A percentile compares a stretch with the other conserved stretches of the same genome.
These are phyloP conservation scores for Beauveria australis DNA, from an alignment of 2,329 filamentous ascomycete species.

Conservation along the genomic window DNA sequence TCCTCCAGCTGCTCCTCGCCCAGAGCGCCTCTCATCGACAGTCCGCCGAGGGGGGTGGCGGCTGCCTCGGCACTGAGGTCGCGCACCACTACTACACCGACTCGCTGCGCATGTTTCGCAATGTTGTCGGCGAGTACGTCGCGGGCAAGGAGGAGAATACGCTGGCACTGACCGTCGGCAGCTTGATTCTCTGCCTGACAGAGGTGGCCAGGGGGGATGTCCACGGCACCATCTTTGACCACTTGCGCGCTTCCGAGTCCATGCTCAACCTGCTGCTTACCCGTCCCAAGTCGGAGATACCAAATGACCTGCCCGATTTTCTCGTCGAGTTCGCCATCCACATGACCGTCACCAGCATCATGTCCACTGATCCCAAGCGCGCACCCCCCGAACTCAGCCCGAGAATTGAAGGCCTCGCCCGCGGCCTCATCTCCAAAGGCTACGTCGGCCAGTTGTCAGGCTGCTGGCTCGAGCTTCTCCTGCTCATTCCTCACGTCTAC, in stretches of 20 bases:
- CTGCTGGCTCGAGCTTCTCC: constrained; percentile 31
- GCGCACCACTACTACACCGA: constrained; percentile 29
- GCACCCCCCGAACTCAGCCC: constrained; percentile 23
- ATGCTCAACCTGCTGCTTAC: constrained; percentile 30
- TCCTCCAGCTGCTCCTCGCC: constrained; percentile 37
- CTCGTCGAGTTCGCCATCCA: constrained; percentile 42
- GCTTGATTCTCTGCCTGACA: constrained; percentile 37
- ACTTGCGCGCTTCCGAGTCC: constrained; percentile 35
- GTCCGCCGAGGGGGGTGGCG: constrained; percentile 19
- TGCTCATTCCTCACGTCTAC: constrained; percentile 31
- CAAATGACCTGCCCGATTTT: constrained; percentile 33
- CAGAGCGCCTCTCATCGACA: constrained; percentile 34
- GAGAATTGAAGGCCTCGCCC: constrained; percentile 23
- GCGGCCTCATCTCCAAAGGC: constrained; percentile 20
- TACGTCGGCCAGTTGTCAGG: constrained; percentile 31
- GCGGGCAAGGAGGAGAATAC: constrained; percentile 25
- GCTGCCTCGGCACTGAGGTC: constrained; percentile 20
- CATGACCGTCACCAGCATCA: constrained; percentile 38
- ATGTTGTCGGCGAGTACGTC: constrained; percentile 26
- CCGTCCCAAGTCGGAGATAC: constrained; percentile 23
- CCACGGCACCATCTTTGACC: constrained; percentile 37
- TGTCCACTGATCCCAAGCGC: constrained; percentile 30
- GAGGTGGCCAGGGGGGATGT: constrained; percentile 39
- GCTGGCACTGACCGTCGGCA: constrained; percentile 34
- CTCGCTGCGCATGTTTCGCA: constrained; percentile 28